phyloP scores from a whole-genome alignment of 164 flowering plant species.

The Aristolochia contorta region DNA sequence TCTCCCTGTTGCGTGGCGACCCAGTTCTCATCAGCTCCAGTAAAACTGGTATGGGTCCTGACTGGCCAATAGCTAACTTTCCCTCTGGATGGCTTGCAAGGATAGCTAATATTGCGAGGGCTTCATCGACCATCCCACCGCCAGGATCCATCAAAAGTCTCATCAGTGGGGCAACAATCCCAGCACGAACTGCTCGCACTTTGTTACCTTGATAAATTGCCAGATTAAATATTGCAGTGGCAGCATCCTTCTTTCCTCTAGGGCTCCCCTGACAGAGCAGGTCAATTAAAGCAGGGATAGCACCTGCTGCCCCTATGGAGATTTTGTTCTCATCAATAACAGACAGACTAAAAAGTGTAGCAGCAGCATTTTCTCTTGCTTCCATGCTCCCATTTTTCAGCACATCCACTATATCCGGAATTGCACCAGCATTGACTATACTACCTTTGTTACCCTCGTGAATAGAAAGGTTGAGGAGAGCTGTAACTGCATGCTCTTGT shows the following conservation, averaged over 20 bases:
- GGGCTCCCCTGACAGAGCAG: constrained; percentile 64
- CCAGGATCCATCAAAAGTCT: constrained; percentile 15
- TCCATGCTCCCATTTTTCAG: constrained; percentile 72
- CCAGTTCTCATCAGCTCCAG: constrained; percentile 17
- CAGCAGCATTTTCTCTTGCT: constrained; percentile 89
- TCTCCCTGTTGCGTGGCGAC: constrained; percentile 20
- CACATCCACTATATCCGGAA: constrained; percentile 74
- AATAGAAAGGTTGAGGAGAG: constrained; percentile 88
- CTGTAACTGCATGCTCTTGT: constrained; percentile 88
- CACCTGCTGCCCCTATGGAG: constrained; percentile 80
- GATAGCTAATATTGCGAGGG: constrained; percentile 18
- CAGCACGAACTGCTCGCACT: constrained; percentile 80
- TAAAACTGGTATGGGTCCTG: constrained; percentile 14
- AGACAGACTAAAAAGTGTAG: constrained; percentile 85
- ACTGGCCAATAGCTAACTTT: constrained; percentile 15
- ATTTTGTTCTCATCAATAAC: constrained; percentile 81
- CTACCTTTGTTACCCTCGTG: constrained; percentile 70
- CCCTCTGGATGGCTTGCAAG: constrained; percentile 19
- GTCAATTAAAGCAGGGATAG: constrained; percentile 70
- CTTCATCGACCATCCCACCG: constrained; percentile 24
- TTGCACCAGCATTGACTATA: constrained; percentile 79
- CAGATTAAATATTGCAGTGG: constrained; percentile 83
- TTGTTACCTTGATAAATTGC: constrained; percentile 84
- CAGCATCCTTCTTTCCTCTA: constrained; percentile 91
- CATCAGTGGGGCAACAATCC: constrained; percentile 23